Evolutionary conservation across 2,329 filamentous ascomycete genomes (phyloP).

Genomic region (Samsoniella hepiali): DNA sequence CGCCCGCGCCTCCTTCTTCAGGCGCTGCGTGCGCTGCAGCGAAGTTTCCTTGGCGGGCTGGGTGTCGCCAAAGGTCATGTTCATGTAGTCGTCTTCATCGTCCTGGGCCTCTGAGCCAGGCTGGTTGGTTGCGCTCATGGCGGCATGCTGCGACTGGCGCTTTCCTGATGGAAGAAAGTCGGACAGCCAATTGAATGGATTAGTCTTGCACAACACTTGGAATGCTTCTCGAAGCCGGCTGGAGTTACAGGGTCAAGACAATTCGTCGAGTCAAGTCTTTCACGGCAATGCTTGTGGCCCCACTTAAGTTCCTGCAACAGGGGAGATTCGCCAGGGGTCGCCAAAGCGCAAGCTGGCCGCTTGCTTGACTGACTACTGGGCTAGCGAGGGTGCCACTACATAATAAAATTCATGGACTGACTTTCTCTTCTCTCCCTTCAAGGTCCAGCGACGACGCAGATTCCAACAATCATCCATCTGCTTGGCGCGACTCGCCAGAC

Average conservation of each 20-base stretch:
- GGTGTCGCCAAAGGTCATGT: slow-evolving; percentile 79
- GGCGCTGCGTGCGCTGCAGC: slow-evolving; percentile 50
- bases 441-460: slow-evolving; percentile 6
- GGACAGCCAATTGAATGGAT: neutral
- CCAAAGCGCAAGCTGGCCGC: slow-evolving; percentile 17
- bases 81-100: slow-evolving; percentile 95
- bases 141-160: slow-evolving; percentile 9
- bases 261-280: neutral
- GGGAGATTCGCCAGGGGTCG: slow-evolving; percentile 3
- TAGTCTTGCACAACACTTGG: neutral
- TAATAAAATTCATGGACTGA: neutral
- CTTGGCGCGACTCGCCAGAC: neutral
- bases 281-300: neutral
- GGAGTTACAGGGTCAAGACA: neutral
- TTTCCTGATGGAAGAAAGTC: neutral
- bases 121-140: slow-evolving; percentile 10
- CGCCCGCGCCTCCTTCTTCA: slow-evolving; percentile 63
- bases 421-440: neutral
- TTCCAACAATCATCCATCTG: slow-evolving; percentile 12
- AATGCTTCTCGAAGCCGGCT: neutral
- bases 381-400: slow-evolving; percentile 8
- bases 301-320: slow-evolving; percentile 12
- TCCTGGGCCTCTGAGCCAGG: slow-evolving; percentile 42
- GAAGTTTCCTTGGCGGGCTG: slow-evolving; percentile 52
- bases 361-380: neutral